Percentiles rank a stretch among this genome's conserved stretches.
Conservation (phyloP, 2,329 filamentous ascomycete genomes). For the Scopulariopsis brevicaulis region DNA sequence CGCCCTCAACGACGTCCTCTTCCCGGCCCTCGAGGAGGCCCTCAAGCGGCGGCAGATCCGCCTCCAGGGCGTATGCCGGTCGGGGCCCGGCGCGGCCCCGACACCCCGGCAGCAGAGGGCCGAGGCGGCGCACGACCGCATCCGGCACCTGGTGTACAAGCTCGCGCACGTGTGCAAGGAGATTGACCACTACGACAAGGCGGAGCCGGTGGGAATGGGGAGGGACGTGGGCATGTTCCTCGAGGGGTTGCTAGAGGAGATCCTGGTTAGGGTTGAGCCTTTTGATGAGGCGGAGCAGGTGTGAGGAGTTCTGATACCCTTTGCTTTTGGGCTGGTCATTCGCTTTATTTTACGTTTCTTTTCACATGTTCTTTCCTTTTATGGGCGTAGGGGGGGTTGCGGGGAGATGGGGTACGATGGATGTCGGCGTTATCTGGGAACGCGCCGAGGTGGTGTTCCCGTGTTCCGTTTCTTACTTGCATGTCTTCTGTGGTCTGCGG, state of each 20-base stretch:
- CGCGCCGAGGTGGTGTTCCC: not conserved
- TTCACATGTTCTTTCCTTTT: not conserved
- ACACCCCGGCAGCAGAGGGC: slow-evolving; percentile 57
- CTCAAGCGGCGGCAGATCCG: slow-evolving; percentile 66
- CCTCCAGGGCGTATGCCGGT: slow-evolving; percentile 38
- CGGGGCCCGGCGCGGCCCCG: slow-evolving; percentile 21
- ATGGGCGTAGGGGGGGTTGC: not conserved
- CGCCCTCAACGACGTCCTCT: slow-evolving; percentile 79
- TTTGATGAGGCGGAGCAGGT: slow-evolving; percentile 56
- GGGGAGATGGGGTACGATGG: too few species aligned
- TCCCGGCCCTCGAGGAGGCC: slow-evolving; percentile 85
- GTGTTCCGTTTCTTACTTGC: not conserved
- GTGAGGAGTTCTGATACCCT: not conserved
- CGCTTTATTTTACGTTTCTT: not conserved
- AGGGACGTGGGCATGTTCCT: slow-evolving; percentile 80
- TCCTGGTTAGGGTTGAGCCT: slow-evolving; percentile 83
- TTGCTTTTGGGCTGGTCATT: not conserved
- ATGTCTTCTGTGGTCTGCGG: not conserved
- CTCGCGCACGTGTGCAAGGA: slow-evolving; percentile 75
- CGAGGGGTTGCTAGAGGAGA: slow-evolving; percentile 82
- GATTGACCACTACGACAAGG: slow-evolving; percentile 79
- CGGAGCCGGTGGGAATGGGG: slow-evolving; percentile 86
- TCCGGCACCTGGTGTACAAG: slow-evolving; percentile 72
- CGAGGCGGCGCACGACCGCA: slow-evolving; percentile 66
- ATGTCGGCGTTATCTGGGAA: too few species aligned